Base-by-base conservation (phyloP, 2,329 filamentous ascomycete genomes). In the Orbilia brochopaga region DNA sequence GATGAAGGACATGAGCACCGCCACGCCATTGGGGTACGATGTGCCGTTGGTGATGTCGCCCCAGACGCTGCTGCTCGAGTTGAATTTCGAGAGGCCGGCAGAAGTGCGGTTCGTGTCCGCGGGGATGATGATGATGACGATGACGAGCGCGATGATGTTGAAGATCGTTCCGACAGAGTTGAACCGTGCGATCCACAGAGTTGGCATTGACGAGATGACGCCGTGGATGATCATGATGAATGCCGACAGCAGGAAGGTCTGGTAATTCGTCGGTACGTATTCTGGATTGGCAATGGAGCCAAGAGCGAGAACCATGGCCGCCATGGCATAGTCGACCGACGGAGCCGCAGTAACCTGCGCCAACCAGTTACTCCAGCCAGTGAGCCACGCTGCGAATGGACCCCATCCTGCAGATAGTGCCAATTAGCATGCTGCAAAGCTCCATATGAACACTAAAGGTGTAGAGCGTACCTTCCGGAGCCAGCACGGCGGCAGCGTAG, bases 401-500 rank as follows among this genome's bases (percentile, higher is more conserved):
- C 87, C 87, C 78, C 83, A 89, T 46, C 85, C 44, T 48, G 11
- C 8, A 44, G 3, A 44, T 15, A 44, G 3, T 44, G 85, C 1
- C 83, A 82, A 21, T 23, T 21, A 17, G 2, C n/a, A 48, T 2
- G 6, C 7, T 19, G 19, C 15, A 19, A 4, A 23, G 17, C 5
- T 21, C 11, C 8, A 6, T 10, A n/a, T 19, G 17, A 17, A 5
- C 6, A 4, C 2, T 19, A 48, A 15, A 17, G 32, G 37, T 42
- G 4, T 6, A 21, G 4, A 19, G 21, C 15, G 19, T 21, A 48
- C 44, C 69, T 42, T 73, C 69, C 4, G 87, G 87, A 24, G 88
- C 88, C 5, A 91, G 82, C 0, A 90, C 88, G 2, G 88, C 88
- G 17, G 87, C 81, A 15, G 88, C 88, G 78, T 91, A 91, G 79